Percentiles rank a stretch among this genome's conserved stretches.
Conservation (phyloP, 2,329 filamentous ascomycete species). For the Nemania bipapillata region DNA sequence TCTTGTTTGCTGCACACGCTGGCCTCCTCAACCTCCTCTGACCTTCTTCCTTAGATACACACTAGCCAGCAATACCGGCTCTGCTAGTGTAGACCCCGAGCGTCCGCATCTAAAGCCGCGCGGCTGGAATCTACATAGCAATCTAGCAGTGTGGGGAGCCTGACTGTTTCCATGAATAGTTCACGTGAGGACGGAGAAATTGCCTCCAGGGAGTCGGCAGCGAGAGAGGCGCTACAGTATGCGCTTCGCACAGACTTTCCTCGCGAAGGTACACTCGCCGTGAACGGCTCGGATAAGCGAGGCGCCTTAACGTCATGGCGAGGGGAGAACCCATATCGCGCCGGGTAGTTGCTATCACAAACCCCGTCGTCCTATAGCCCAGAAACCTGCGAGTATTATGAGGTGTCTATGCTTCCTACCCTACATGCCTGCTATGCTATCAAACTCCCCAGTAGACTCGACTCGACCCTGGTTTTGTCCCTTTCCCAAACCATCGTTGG, state of each 20-base stretch:
- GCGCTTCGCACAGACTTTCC: constrained; percentile 7
- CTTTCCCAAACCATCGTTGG: constrained; percentile 14
- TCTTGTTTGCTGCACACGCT: constrained; percentile 5
- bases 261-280: background rate
- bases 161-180: constrained; percentile 30
- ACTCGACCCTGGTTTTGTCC: background rate
- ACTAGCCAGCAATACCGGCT: constrained; percentile 8
- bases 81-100: background rate
- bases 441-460: too few relatives aligned
- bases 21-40: too few relatives aligned
- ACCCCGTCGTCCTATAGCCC: background rate
- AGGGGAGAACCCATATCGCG: background rate
- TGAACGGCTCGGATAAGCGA: constrained; percentile 6
- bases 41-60: constrained; percentile 2
- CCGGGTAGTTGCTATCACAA: background rate
- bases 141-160: constrained; percentile 6
- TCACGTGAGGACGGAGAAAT: constrained; percentile 8
- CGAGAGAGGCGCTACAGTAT: constrained; percentile 14
- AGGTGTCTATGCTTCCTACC: background rate
- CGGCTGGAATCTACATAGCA: background rate
- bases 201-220: background rate
- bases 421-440: too few relatives aligned
- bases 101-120: background rate
- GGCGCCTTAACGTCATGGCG: constrained; percentile 3
- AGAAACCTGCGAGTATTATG: background rate